These are phyloP conservation scores for Fusarium algeriense DNA, from an alignment of 2,329 filamentous ascomycete species.

Conservation along the genomic window DNA sequence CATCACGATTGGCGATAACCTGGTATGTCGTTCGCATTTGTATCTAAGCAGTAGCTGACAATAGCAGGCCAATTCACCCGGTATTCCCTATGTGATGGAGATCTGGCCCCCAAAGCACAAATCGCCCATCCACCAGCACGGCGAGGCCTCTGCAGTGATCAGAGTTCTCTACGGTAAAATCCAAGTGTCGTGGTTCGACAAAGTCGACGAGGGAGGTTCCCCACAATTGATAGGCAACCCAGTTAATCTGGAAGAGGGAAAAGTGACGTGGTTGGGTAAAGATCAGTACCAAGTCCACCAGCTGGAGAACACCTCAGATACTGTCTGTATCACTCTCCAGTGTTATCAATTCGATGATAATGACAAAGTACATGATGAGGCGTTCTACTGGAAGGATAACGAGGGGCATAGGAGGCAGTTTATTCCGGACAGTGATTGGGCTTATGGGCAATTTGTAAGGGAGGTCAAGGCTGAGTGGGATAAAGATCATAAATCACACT, in stretches of 20 bases:
- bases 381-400: not conserved
- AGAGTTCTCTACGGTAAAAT: not conserved
- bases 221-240: not conserved
- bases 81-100: not conserved
- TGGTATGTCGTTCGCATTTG: not conserved
- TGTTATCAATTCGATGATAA: not conserved
- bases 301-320: not conserved
- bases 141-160: not conserved
- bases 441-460: not conserved
- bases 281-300: not conserved
- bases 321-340: not conserved
- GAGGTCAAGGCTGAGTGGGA: not conserved
- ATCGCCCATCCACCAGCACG: not conserved
- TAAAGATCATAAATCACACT: not conserved
- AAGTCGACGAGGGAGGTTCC: fast-evolving
- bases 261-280: not conserved
- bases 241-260: fast-evolving
- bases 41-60: not conserved
- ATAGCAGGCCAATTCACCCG: not conserved
- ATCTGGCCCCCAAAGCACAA: not conserved
- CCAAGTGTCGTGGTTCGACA: not conserved
- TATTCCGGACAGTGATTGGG: not conserved
- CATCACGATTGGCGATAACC: not conserved
- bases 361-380: not conserved
- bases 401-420: not conserved